These are phyloP conservation scores for Saccharomycopsis crataegensis DNA, from an alignment of 1,139 yeast genomes.

Conservation along the genomic window DNA sequence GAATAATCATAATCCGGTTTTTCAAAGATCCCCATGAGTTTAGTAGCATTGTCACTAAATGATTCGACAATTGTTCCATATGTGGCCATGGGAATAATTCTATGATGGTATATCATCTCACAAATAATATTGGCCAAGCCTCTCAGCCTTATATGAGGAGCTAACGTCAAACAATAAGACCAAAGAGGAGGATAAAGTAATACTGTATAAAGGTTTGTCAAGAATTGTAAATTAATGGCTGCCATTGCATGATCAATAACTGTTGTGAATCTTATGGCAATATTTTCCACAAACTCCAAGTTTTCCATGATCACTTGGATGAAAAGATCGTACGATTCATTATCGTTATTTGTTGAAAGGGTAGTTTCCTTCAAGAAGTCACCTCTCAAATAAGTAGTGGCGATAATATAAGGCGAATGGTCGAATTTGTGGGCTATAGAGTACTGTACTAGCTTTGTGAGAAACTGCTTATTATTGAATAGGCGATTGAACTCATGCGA, in stretches of 20 bases:
- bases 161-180: too few species aligned
- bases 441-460: constrained; percentile 2
- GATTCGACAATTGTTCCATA: constrained; percentile 1
- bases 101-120: background rate
- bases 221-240: constrained; percentile 2
- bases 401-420: constrained; percentile 4
- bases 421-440: constrained; percentile 1
- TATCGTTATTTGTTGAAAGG: background rate
- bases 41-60: background rate
- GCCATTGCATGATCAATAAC: constrained; percentile 1
- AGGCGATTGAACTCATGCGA: constrained; percentile 6
- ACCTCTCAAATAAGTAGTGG: constrained; percentile 14
- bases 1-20: background rate
- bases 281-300: constrained; percentile 1
- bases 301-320: background rate
- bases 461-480: constrained; percentile 12
- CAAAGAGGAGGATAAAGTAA: background rate
- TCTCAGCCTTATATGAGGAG: background rate
- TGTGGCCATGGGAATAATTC: constrained; percentile 6
- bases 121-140: background rate
- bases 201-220: background rate
- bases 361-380: constrained; percentile 12
- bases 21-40: background rate
- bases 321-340: constrained; percentile 6
- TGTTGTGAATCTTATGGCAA: background rate